Evolutionary conservation across 108 stramenopile species (phyloP).

Genomic region (Asterionellopsis glacialis): DNA sequence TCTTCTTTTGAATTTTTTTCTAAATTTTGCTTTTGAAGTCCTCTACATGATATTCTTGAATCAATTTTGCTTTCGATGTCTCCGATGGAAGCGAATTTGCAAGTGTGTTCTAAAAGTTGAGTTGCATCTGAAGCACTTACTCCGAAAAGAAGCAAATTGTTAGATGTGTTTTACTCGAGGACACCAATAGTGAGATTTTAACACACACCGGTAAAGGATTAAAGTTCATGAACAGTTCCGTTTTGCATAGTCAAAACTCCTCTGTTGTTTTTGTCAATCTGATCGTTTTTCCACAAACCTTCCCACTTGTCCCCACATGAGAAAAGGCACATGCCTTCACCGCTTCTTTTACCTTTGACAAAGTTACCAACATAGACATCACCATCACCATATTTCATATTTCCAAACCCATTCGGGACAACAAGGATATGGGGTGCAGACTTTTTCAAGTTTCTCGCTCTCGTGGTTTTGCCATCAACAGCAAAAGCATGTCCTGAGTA

Average conservation of each 20-base stretch:
- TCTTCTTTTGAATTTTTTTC: too few relatives aligned
- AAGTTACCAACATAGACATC: conserved; percentile 8
- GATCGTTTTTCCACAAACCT: conserved; percentile 3
- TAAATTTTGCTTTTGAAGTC: too few relatives aligned
- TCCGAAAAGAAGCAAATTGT: too few relatives aligned
- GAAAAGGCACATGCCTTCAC: neutral
- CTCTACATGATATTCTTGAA: too few relatives aligned
- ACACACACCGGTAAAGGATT: too few relatives aligned
- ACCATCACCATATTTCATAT: neutral
- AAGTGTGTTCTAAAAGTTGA: too few relatives aligned
- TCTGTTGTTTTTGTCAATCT: too few relatives aligned
- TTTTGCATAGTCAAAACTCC: neutral
- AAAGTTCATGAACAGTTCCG: conserved; percentile 3
- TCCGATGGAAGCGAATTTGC: too few relatives aligned
- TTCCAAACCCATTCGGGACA: conserved; percentile 7
- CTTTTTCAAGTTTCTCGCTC: neutral
- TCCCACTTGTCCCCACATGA: conserved; percentile 8
- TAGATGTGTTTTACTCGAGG: too few relatives aligned
- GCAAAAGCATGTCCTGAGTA: neutral
- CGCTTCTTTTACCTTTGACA: neutral
- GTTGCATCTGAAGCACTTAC: too few relatives aligned
- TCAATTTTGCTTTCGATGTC: too few relatives aligned
- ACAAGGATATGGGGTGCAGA: neutral
- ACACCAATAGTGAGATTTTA: too few relatives aligned
- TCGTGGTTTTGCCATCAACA: neutral